Base-by-base conservation (phyloP, 306 rosid genomes). In the Trichosanthes cucumerina region DNA sequence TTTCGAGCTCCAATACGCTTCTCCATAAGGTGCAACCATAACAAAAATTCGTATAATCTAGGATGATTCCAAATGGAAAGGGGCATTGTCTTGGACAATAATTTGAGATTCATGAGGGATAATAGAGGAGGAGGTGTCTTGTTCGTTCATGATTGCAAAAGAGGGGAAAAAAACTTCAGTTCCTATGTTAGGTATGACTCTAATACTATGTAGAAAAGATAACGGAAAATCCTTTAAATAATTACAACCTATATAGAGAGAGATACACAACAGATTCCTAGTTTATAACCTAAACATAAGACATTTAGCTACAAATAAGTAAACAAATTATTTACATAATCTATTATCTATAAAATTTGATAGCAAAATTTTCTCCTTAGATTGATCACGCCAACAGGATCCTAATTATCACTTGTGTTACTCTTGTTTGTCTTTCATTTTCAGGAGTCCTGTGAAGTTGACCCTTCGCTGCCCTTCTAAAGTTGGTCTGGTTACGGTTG, bases 1-100 rank as follows among this genome's bases (percentile, higher is more conserved):
- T 50, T 75, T 31, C 14, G 47, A 26, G 49, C 43, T 58, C 74
- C 74, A 43, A 44, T 78, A 15, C 31, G 72, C 80, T 56, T 76
- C 79, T 78, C 80, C 33, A 2, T 28, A 28, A 28, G 33, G 1
- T 78, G 80, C 12, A 47, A 78, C 74, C 73, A 78, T 43, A 78
- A 23, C 3, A 73, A 6, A 19, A 39, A 80, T 28, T 28, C 2
- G 33, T 28, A 28, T 28, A 1, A 28, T 28, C 33, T 28, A 28
- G 33, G 33, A 57, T 80, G 72, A 57, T 47, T 1, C 73, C 9
- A 0, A 16, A 49, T 4, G 58, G 64, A 68, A 68, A 0, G 31
- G 12, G 1, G 36, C 10, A 18, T 71, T 80, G 6, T 78, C 46
- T 41, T 28, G 71, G 5, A 60, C 38, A 60, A 43, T 60, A 1